A percentile compares a stretch with the other conserved stretches of the same genome.
Conservation (phyloP, 108 stramenopile genomes). For the Pseudonitzschia multistriata region DNA sequence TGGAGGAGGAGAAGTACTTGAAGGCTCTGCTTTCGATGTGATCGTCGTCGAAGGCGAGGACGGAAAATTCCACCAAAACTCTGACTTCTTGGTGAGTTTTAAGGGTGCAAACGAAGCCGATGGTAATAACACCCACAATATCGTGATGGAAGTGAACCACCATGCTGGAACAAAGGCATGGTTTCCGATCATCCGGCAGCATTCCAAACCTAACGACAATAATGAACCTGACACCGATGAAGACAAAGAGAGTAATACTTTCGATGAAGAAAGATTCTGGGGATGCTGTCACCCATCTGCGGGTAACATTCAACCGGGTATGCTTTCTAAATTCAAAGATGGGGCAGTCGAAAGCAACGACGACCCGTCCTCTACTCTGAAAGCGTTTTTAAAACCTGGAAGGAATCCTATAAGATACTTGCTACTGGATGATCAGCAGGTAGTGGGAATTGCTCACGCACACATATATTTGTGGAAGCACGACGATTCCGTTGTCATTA, state of each 20-base stretch:
- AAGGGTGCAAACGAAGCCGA: background rate
- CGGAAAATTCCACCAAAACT: slow-evolving; percentile 12
- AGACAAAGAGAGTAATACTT: background rate
- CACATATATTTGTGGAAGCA: slow-evolving; percentile 65
- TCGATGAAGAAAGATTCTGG: slow-evolving; percentile 14
- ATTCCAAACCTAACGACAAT: background rate
- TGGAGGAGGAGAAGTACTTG: background rate
- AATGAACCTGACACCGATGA: background rate
- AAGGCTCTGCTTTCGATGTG: slow-evolving; percentile 17
- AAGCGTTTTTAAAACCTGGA: slow-evolving; percentile 24
- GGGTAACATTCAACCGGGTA: slow-evolving; percentile 7
- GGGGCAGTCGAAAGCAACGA: background rate
- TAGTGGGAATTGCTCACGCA: slow-evolving; percentile 52
- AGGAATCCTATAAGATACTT: slow-evolving; percentile 27
- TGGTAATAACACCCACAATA: background rate
- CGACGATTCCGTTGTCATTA: slow-evolving; percentile 53
- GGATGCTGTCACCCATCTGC: slow-evolving; percentile 14
- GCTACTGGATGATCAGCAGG: slow-evolving; percentile 17
- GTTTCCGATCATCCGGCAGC: slow-evolving; percentile 11
- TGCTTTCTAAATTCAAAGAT: slow-evolving; percentile 13
- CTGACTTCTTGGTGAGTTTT: slow-evolving; percentile 21
- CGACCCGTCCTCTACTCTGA: slow-evolving; percentile 9
- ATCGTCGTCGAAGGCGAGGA: slow-evolving; percentile 15
- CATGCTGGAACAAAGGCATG: slow-evolving; percentile 12
- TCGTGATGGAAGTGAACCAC: slow-evolving; percentile 15